These are phyloP conservation scores for Punica granatum DNA, from an alignment of 345 rosid genomes.

Conservation along the genomic window DNA sequence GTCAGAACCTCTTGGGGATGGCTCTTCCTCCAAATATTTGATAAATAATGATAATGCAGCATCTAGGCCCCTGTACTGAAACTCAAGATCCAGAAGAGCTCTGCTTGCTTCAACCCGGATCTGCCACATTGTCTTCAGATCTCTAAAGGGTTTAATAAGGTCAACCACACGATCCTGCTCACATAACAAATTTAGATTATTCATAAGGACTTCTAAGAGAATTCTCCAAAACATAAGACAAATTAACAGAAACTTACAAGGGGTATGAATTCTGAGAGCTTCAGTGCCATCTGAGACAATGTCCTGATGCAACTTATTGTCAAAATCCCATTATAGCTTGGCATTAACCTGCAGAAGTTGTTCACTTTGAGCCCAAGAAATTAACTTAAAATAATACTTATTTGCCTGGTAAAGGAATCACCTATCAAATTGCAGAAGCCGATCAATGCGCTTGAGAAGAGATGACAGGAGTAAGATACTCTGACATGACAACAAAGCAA, in stretches of 20 bases:
- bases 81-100: constrained; percentile 88
- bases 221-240: background rate
- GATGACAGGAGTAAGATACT: constrained; percentile 66
- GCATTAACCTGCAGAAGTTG: constrained; percentile 63
- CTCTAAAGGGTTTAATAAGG: constrained; percentile 70
- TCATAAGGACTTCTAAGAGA: background rate
- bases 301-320: constrained; percentile 89
- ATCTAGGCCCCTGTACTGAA: constrained; percentile 73
- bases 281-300: constrained; percentile 71
- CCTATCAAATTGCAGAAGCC: constrained; percentile 95
- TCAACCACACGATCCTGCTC: constrained; percentile 70
- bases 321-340: constrained; percentile 90
- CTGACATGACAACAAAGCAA: constrained; percentile 40
- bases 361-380: background rate
- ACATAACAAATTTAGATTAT: background rate
- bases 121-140: constrained; percentile 52
- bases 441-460: constrained; percentile 92
- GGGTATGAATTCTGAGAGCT: constrained; percentile 71
- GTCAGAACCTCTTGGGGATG: constrained; percentile 73
- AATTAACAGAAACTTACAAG: constrained; percentile 39
- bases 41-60: constrained; percentile 64
- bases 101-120: constrained; percentile 83
- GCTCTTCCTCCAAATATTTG: constrained; percentile 62
- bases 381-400: background rate
- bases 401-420: constrained; percentile 11